Conservation (phyloP, 2,329 filamentous ascomycete species). For the Aspergillus neotritici region DNA sequence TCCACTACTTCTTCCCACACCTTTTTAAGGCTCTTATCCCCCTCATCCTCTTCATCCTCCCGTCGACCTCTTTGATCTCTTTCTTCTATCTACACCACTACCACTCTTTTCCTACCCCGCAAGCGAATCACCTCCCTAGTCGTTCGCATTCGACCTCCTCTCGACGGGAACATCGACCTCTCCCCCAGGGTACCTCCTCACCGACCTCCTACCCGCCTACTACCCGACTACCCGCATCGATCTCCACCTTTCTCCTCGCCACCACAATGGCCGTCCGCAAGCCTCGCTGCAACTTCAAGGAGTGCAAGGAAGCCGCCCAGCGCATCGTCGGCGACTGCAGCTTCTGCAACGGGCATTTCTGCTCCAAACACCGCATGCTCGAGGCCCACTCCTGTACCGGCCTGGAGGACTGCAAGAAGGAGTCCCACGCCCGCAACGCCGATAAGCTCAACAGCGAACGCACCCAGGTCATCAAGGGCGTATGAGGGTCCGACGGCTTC, state of each 20-base stretch:
- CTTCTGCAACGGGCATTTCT: constrained; percentile 92
- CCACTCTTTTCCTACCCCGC: no score
- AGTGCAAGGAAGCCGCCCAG: constrained; percentile 81
- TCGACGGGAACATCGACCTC: constrained; percentile 2
- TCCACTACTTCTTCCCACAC: no score
- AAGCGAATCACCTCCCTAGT: no score
- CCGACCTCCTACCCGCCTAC: not conserved
- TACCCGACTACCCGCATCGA: constrained; percentile 2
- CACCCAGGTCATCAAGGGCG: constrained; percentile 88
- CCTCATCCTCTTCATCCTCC: no score
- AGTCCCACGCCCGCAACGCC: constrained; percentile 89
- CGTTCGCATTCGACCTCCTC: no score
- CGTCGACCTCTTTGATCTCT: not conserved
- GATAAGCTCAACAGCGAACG: constrained; percentile 87
- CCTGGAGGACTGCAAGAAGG: constrained; percentile 95
- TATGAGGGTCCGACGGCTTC: constrained; percentile 47
- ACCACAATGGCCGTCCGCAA: constrained; percentile 46
- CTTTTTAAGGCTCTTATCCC: no score
- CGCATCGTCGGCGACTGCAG: constrained; percentile 93
- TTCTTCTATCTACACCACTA: no score
- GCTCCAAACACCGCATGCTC: constrained; percentile 86
- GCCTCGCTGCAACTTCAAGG: constrained; percentile 76
- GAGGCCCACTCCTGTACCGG: constrained; percentile 92
- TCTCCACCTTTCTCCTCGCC: constrained; percentile 5
- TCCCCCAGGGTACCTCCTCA: not conserved